Evolutionary conservation across 1,284 basidiomycete species (phyloP), one percentile per base, ranked within the genome.

Genomic region (Tilletia walkeri): DNA sequence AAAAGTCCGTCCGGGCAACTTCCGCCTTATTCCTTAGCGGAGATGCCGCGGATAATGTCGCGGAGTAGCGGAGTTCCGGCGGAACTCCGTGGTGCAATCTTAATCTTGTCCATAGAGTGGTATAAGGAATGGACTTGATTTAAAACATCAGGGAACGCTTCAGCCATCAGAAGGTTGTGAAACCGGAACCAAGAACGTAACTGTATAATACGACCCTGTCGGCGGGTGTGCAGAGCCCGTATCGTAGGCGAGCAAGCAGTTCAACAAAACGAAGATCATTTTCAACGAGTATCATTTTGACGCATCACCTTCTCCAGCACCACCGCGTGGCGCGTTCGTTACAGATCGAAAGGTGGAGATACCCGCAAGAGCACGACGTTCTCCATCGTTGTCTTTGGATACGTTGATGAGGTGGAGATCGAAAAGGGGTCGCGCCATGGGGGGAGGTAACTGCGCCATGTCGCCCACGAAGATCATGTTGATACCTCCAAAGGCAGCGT

Each of bases 381-480:
- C 48, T n/a, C 14, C 48, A 49, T 49, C 48, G n/a, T 49, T 49
- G n/a, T 49, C 48, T 12, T 49, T n/a, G 48, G 48, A 49, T 49
- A 12, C n/a, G n/a, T n/a, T 49, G n/a, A 49, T 30, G 24, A 30
- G 24, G n/a, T 49, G 12, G 48, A n/a, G 14, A 49, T 49, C 48
- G n/a, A 49, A 49, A n/a, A 49, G 48, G 12, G 48, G 48, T 14
- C 48, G 48, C 12, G 2, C 48, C 48, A 49, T 49, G 12, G 48
- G 48, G n/a, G 48, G 48, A 12, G 48, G 48, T n/a, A 49, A 49
- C n/a, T 49, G 48, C 14, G 48, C 48, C 48, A 49, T 49, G 48
- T 49, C 48, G 48, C 1, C 2, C 12, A 49, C 48, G n/a, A 49
- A 49, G 48, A 49, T 49, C 48, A 49, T 49, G 48, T 49, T 49